phyloP scores from a whole-genome alignment of 108 stramenopile genomes.

The Pseudonitzschia pungens region DNA sequence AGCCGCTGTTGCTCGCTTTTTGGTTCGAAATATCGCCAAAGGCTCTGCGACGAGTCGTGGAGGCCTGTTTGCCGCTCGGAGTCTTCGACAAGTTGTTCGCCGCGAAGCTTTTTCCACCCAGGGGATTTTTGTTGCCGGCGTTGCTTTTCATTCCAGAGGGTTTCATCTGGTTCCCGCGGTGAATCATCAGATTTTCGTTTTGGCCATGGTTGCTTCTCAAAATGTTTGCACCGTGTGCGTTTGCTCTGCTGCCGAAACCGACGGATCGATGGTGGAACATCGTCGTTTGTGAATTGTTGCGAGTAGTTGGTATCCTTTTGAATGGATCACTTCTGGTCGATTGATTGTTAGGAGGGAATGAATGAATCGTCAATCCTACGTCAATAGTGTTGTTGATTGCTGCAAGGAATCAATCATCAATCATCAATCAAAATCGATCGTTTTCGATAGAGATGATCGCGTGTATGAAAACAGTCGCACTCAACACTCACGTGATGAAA shows the following conservation, averaged over 20 bases:
- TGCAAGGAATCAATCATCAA: no score
- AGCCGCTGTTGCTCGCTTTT: slow-evolving; percentile 15
- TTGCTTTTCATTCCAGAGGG: not conserved
- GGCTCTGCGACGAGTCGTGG: slow-evolving; percentile 21
- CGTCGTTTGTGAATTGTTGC: not conserved
- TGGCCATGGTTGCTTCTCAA: not conserved
- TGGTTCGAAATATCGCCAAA: slow-evolving; percentile 45
- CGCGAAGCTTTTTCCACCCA: not conserved
- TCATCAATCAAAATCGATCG: no score
- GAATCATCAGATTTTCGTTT: slow-evolving; percentile 8
- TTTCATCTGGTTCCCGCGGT: slow-evolving; percentile 2
- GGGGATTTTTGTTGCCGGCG: not conserved
- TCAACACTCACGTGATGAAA: no score
- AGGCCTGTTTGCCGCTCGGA: not conserved
- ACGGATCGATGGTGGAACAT: slow-evolving; percentile 10
- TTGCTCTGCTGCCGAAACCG: not conserved
- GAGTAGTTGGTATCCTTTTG: not conserved
- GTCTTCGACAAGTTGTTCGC: not conserved
- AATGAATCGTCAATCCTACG: not conserved
- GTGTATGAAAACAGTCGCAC: no score
- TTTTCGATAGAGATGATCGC: no score
- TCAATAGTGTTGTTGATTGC: not conserved
- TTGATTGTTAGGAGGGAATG: no score
- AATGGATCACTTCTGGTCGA: not conserved
- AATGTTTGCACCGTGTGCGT: not conserved